A percentile compares a stretch with the other conserved stretches of the same genome.
phyloP scores from a whole-genome alignment of 2,329 filamentous ascomycete genomes.

The Tolypocladium paradoxum region DNA sequence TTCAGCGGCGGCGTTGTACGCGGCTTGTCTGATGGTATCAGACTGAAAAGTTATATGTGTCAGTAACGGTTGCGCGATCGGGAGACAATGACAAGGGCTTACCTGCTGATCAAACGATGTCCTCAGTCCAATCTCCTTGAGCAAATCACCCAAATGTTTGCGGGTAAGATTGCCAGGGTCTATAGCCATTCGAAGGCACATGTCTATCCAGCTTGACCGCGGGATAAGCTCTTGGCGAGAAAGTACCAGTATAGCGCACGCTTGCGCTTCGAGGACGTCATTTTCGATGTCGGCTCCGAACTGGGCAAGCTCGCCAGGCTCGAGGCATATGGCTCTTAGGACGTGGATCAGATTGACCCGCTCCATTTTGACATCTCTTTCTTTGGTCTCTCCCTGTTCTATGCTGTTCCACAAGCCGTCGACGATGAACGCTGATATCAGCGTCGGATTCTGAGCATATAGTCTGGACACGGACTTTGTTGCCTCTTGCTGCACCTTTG shows the following conservation, averaged over 20 bases:
- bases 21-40: conserved; percentile 49
- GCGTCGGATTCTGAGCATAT: conserved; percentile 48
- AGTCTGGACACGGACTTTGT: conserved; percentile 49
- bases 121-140: conserved; percentile 52
- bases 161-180: conserved; percentile 73
- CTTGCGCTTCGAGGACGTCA: conserved; percentile 52
- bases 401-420: conserved; percentile 75
- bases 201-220: conserved; percentile 75
- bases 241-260: conserved; percentile 67
- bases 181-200: conserved; percentile 66
- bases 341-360: conserved; percentile 51
- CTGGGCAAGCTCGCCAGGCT: conserved; percentile 36
- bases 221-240: conserved; percentile 70
- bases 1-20: conserved; percentile 78
- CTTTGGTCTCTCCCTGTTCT: conserved; percentile 51
- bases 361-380: conserved; percentile 68
- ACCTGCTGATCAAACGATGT: conserved; percentile 44
- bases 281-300: conserved; percentile 31
- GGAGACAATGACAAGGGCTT: not conserved
- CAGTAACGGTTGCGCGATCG: not conserved
- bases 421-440: conserved; percentile 53
- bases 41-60: conserved; percentile 11
- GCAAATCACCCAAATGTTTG: conserved; percentile 50
- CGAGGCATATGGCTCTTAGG: conserved; percentile 52
- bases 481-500: conserved; percentile 53